Conservation (phyloP, 2,329 filamentous ascomycete genomes). For the Xylaria sp. region DNA sequence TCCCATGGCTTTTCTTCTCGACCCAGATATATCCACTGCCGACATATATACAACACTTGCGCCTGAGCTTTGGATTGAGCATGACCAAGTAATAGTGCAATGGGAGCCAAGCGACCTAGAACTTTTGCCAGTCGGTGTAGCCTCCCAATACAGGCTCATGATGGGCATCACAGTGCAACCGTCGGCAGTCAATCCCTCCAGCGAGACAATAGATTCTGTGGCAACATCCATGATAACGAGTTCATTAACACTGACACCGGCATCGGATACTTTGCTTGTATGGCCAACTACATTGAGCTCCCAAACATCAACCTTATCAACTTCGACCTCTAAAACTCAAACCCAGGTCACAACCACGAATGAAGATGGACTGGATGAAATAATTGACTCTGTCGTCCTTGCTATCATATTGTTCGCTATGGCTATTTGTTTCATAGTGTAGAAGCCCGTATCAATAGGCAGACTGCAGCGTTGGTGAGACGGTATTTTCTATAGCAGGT, state of each 20-base stretch:
- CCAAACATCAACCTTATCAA: neutral
- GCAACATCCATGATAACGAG: neutral
- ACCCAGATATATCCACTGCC: constrained; percentile 44
- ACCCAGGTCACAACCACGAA: neutral
- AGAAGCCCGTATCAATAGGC: neutral
- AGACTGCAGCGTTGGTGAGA: neutral
- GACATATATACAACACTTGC: constrained; percentile 48
- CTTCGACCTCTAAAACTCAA: neutral
- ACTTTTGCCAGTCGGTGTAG: constrained; percentile 40
- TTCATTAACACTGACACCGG: neutral
- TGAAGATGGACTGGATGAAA: neutral
- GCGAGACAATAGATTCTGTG: neutral
- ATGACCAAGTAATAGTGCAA: constrained; percentile 46
- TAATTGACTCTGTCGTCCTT: neutral
- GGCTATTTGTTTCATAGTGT: neutral
- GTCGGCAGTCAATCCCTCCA: constrained; percentile 17
- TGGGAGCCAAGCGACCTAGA: constrained; percentile 44
- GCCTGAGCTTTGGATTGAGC: constrained; percentile 42
- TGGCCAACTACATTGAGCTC: neutral
- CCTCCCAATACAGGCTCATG: constrained; percentile 43
- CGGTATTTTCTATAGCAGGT: neutral
- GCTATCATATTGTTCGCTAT: neutral
- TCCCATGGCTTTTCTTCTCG: constrained; percentile 47
- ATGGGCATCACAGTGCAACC: constrained; percentile 40
- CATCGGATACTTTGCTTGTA: neutral